These are phyloP conservation scores for Diaporthe aspalathi DNA, from an alignment of 2,329 filamentous ascomycete genomes.

Conservation along the genomic window DNA sequence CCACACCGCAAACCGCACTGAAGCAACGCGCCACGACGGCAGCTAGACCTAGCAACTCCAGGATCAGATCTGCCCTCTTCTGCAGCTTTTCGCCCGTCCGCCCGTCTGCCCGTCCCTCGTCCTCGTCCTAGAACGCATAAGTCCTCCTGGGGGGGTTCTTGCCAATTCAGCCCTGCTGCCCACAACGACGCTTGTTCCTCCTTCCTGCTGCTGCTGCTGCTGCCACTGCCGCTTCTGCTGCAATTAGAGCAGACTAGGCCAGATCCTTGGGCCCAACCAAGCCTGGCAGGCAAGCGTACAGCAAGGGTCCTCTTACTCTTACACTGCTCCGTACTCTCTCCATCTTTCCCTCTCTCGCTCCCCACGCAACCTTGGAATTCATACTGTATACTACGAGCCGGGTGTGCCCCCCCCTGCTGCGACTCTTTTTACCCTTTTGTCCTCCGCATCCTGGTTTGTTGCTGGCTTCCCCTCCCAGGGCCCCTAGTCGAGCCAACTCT, in stretches of 20 bases:
- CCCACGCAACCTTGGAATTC: constrained; percentile 30
- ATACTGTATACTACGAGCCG: constrained; percentile 28
- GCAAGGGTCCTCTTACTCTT: constrained; percentile 18
- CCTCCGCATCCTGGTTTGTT: constrained; percentile 34
- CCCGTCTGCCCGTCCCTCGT: background rate
- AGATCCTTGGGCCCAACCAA: constrained; percentile 24
- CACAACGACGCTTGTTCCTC: constrained; percentile 2
- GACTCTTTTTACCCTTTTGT: constrained; percentile 30
- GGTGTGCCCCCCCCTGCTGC: constrained; percentile 27
- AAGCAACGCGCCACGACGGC: constrained; percentile 21
- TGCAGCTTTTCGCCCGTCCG: background rate
- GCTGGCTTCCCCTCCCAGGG: constrained; percentile 31
- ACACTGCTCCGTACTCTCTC: background rate
- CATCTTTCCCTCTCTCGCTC: background rate
- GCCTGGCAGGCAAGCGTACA: constrained; percentile 11
- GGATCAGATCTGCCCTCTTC: background rate
- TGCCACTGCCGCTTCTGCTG: background rate
- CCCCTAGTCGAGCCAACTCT: constrained; percentile 34
- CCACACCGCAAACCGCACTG: background rate
- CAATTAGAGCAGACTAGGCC: constrained; percentile 16
- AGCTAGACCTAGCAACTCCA: constrained; percentile 13
- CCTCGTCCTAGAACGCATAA: no score
- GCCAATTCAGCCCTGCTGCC: constrained; percentile 12
- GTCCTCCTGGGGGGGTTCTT: background rate
- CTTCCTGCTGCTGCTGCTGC: no score